Percentiles rank a stretch among this genome's conserved stretches.
Conservation (phyloP, 2,329 filamentous ascomycete species). For the Ampelomyces quisqualis region DNA sequence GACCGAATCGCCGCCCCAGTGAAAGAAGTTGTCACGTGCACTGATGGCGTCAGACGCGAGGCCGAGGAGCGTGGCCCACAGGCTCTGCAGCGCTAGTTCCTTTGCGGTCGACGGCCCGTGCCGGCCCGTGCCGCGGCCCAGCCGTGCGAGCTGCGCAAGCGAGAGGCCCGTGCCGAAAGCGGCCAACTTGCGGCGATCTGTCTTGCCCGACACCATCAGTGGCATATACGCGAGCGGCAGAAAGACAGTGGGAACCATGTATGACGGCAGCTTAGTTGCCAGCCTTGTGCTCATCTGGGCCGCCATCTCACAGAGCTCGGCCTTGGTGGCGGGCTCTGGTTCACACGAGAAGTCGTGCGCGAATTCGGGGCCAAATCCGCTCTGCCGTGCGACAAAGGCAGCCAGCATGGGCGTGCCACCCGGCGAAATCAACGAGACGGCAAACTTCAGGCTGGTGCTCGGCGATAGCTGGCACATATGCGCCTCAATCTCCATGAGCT, state of each 20-base stretch:
- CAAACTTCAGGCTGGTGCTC: slow-evolving; percentile 8
- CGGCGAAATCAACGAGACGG: slow-evolving; percentile 14
- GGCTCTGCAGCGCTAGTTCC: slow-evolving; percentile 10
- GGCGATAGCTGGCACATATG: slow-evolving; percentile 9
- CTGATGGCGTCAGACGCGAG: slow-evolving; percentile 11
- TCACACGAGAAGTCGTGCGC: too few relatives aligned
- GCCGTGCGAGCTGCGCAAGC: slow-evolving; percentile 9
- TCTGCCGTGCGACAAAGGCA: background rate
- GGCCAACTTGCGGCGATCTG: slow-evolving; percentile 16
- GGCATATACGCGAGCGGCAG: slow-evolving; percentile 34
- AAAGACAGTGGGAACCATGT: slow-evolving; percentile 27
- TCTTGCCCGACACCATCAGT: slow-evolving; percentile 15
- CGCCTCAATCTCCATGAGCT: slow-evolving; percentile 26
- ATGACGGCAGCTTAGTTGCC: slow-evolving; percentile 13
- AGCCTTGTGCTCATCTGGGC: background rate
- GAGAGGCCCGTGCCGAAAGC: slow-evolving; percentile 9
- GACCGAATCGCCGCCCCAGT: slow-evolving; percentile 24
- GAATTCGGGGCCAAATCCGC: too few relatives aligned
- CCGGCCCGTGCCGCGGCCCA: slow-evolving; percentile 7
- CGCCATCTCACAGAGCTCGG: slow-evolving; percentile 1
- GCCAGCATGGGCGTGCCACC: too few relatives aligned
- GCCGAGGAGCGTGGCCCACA: slow-evolving; percentile 17
- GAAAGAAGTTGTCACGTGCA: slow-evolving; percentile 20
- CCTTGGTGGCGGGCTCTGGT: background rate
- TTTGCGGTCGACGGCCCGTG: slow-evolving; percentile 9